Base-by-base conservation (phyloP, 2,329 filamentous ascomycete genomes). In the Taxawa tesnikishii region DNA sequence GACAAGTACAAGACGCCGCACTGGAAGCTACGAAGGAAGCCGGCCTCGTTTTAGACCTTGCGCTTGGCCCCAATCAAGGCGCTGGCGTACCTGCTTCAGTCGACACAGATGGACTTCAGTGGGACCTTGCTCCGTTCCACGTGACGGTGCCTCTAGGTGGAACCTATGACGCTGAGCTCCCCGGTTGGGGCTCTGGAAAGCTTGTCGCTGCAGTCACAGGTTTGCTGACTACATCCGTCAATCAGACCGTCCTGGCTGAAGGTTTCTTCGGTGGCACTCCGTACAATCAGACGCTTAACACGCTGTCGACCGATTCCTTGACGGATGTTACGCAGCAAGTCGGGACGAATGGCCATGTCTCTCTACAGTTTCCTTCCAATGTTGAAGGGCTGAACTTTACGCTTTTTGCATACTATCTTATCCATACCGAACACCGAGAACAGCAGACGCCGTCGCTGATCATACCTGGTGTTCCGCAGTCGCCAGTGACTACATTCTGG, bases 21-120 rank as follows among this genome's bases (percentile, higher is more conserved):
- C 31, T 57, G 9, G 33, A 55, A 32, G 55, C 58, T 1, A 41
- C 46, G 8, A 45, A 53, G 11, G 54, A 61, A 0, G 36, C 51
- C 12, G 56, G 47, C 0, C 27, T 67, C 7, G 33, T 58, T 4
- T 53, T 69, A 42, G 64, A 69, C 38, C 62, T 65, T 40, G 48
- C 58, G 0, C 29, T 68, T 1, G 65, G 64, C 0, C 57, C 64
- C 0, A 64, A 63, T 37, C 59, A 65, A 41, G 66, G 64, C 4
- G 52, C 58, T 28, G 65, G 65, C 10, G 60, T 65, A 3, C 64
- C 63, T 1, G 45, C 51, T 11, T 34, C 40, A n/a, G 36, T 40
- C 4, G 41, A 49, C 14, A 45, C 53, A 28, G 50, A 54, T 4
- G 59, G 57, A 0, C 43, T 58, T 7, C 37, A 47, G 32, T 56